Base-by-base conservation (phyloP, 345 rosid species). In the Zanthoxylum bungeanum region DNA sequence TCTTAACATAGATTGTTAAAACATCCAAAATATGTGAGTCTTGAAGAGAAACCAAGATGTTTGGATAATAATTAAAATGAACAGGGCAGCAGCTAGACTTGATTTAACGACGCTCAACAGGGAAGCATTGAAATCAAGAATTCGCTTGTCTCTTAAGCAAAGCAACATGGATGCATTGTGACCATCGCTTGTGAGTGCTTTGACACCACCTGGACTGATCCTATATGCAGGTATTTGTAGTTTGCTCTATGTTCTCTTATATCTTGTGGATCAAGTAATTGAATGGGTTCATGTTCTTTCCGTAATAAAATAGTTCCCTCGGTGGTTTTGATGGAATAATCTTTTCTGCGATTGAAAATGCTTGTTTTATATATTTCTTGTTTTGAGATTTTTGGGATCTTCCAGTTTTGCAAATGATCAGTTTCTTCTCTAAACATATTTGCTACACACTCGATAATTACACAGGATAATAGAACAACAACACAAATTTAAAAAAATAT, bases 341-440 rank as follows among this genome's bases (percentile, higher is more conserved):
- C 10, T 36, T 52, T 67, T 53, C 55, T 36, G 36, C 22, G 8
- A 67, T 36, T 67, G 71, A 52, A 67, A 36, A 67, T 52, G 25
- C 61, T 55, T 34, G 46, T 34, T 21, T 53, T 14, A 52, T 67
- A 52, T 3, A 67, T 27, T 51, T 37, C 31, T 7, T 24, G 9
- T 52, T 52, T 67, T 25, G 33, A 36, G 25, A 36, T 44, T 53
- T 25, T 39, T 12, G 33, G 61, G 25, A 67, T 46, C 6, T 53
- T 9, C 71, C 71, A 36, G 17, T 37, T n/a, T 11, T 39, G 36
- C 10, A 68, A 9, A 9, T 7, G 9, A 27, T 16, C 2, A 24
- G 36, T 12, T 12, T n/a, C n/a, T n/a, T n/a, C n/a, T n/a, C n/a
- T n/a, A n/a, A n/a, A n/a, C n/a, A n/a, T n/a, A n/a, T n/a, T n/a